Evolutionary conservation across 78 protist genomes (phyloP), one percentile per base, ranked within the genome.

Genomic region (Dictyostelium capitatum): DNA sequence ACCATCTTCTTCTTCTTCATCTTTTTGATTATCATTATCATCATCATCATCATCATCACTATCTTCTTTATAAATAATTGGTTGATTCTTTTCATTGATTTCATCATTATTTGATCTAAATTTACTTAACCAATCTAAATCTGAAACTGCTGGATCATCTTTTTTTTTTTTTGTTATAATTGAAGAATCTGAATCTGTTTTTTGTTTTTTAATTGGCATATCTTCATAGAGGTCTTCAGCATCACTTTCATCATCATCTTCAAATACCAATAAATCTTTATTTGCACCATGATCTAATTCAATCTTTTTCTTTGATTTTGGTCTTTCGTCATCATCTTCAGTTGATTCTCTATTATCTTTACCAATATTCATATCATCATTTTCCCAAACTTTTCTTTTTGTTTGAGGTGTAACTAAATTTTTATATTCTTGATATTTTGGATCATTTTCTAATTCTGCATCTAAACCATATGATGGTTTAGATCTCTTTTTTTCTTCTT

Each of bases 81-180:
- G 70, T 53, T 89, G 70, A 62, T 62, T 62, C 12, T 62, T 62
- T 32, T 67, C 75, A 25, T 30, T 67, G 19, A 32, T 67, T 32
- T 32, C 47, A 67, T 67, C 75, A 67, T 67, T 32, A 67, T 67
- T 67, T 67, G 75, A 67, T 67, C 75, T 67, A 67, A 67, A 67
- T 32, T 67, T 67, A 32, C 75, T 89, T 70, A 81, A 80, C 89
- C 94, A 80, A 81, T 89, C 89, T 32, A 80, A 89, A 81, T 90
- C 85, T 41, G 84, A 62, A 48, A 78, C 75, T 32, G 85, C 4
- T 11, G 28, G 12, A 82, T 90, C 89, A 11, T 90, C 56, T 41
- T 46, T 15, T 72, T 46, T 80, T 23, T 90, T 43, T 7, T 47
- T 47, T 25, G 37, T 46, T 14, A 28, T 56, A 51, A 23, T 65